A percentile compares a stretch with the other conserved stretches of the same genome.
Conservation (phyloP, 2,329 filamentous ascomycete genomes). For the Acarospora socialis region DNA sequence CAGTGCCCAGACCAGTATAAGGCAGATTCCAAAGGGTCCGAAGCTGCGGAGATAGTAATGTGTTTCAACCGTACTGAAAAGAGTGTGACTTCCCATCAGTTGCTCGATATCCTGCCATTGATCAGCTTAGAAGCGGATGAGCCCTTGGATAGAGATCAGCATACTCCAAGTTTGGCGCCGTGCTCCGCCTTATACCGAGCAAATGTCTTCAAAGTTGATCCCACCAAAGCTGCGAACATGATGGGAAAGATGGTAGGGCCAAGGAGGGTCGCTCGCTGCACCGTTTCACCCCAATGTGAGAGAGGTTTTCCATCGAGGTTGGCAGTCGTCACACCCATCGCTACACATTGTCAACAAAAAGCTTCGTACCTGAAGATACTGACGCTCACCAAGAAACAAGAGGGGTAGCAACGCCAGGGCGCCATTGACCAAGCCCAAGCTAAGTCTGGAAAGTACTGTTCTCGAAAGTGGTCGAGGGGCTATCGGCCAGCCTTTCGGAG, state of each 20-base stretch:
- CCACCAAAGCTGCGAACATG: slow-evolving; percentile 13
- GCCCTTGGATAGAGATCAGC: background rate
- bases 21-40: slow-evolving; percentile 1
- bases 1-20: slow-evolving; percentile 13
- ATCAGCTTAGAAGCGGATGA: background rate
- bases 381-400: too few relatives aligned
- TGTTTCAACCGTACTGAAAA: slow-evolving; percentile 12
- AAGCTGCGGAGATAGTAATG: slow-evolving; percentile 11
- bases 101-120: slow-evolving; percentile 9
- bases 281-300: background rate
- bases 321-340: too few relatives aligned
- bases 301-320: background rate
- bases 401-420: too few relatives aligned
- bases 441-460: too few relatives aligned
- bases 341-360: too few relatives aligned
- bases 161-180: slow-evolving; percentile 12
- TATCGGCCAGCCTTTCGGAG: too few relatives aligned
- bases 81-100: slow-evolving; percentile 13
- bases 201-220: slow-evolving; percentile 11
- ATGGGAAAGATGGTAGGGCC: slow-evolving; percentile 13
- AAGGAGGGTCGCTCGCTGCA: background rate
- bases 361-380: too few relatives aligned
- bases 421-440: too few relatives aligned
- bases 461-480: too few relatives aligned
- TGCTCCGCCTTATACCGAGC: slow-evolving; percentile 12